Percentiles rank a stretch among this genome's conserved stretches.
phyloP scores from a whole-genome alignment of 345 rosid species.

The Chamaenerion angustifolium region DNA sequence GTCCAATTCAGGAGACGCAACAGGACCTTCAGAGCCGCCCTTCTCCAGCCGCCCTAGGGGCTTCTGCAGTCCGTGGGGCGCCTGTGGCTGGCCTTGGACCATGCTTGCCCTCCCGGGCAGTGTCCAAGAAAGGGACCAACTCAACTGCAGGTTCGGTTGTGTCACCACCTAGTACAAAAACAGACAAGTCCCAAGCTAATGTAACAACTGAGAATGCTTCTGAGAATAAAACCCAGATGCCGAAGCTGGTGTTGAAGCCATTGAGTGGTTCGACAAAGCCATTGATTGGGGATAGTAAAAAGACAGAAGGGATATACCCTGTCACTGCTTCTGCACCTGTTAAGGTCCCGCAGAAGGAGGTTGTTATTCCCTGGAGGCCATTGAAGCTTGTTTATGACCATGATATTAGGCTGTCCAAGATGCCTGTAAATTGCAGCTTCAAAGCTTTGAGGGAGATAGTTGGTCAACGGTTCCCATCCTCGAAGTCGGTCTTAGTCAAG shows the following conservation, averaged over 20 bases:
- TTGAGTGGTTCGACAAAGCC: slow-evolving; percentile 22
- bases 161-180: slow-evolving; percentile 21
- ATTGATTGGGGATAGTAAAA: slow-evolving; percentile 12
- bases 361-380: slow-evolving; percentile 41
- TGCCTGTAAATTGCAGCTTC: slow-evolving; percentile 77
- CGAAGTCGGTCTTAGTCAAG: slow-evolving; percentile 76
- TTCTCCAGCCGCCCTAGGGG: slow-evolving; percentile 97
- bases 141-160: slow-evolving; percentile 25
- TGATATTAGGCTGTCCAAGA: slow-evolving; percentile 75
- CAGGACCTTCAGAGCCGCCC: slow-evolving; percentile 85
- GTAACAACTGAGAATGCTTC: slow-evolving; percentile 37
- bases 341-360: slow-evolving; percentile 20
- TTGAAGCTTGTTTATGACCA: slow-evolving; percentile 88
- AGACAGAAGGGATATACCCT: slow-evolving; percentile 18
- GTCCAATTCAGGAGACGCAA: slow-evolving; percentile 65
- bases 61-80: slow-evolving; percentile 89
- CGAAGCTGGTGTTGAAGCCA: slow-evolving; percentile 52
- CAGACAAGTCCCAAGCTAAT: slow-evolving; percentile 33
- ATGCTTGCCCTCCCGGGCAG: slow-evolving; percentile 69
- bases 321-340: slow-evolving; percentile 10
- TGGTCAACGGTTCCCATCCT: slow-evolving; percentile 62
- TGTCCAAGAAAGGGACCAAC: slow-evolving; percentile 44
- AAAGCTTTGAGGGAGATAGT: slow-evolving; percentile 71
- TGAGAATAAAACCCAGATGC: slow-evolving; percentile 29
- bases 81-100: slow-evolving; percentile 86